Base-by-base conservation (phyloP, 2,329 filamentous ascomycete genomes). In the Plectosphaerella sp. region DNA sequence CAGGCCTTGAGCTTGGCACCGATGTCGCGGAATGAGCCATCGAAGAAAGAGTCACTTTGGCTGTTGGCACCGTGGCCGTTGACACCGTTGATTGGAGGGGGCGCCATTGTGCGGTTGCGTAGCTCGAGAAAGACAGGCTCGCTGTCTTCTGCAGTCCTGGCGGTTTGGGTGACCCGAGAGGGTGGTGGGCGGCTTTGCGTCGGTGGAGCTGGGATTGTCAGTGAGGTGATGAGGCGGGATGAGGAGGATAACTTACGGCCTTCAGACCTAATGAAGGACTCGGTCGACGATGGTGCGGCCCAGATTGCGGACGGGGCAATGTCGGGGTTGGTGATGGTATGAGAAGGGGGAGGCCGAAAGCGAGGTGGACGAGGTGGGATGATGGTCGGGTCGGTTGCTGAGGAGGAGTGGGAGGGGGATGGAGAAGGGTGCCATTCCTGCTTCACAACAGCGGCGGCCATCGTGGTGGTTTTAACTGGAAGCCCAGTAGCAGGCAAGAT, bases 1-100 rank as follows among this genome's bases (percentile, higher is more conserved):
- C 85, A 82, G 0, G 79, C 75, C 49, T 87, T 87, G 1, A 87
- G 70, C 45, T 82, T 77, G n/a, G 77, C 73, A 0, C 84, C 84
- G 5, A 91, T 81, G 7, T 79, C 76, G 43, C 69, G 66, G 39
- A 75, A 75, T 1, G 72, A 75, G 2, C 66, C 68, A 41, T 74
- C 67, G 37, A 73, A 72, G 55, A 73, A 73, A 49, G 67, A 71
- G 24, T 72, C 71, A 12, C 69, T 64, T 2, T 58, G 52, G 28
- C 59, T 65, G 9, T 65, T 61, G 41, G 5, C 22, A 5, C 62
- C 65, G 0, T 55, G 58, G 6, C 50, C 58, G 10, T 49, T 37
- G 37, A 7, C 37, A 16, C 7, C 7, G 37, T 43, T 20, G 8
- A 33, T 10, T 4, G 28, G 8, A 4, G 59, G 53, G 2, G 56